Conservation (phyloP, 2,329 filamentous ascomycete species). For the Thermoascus crustaceus region DNA sequence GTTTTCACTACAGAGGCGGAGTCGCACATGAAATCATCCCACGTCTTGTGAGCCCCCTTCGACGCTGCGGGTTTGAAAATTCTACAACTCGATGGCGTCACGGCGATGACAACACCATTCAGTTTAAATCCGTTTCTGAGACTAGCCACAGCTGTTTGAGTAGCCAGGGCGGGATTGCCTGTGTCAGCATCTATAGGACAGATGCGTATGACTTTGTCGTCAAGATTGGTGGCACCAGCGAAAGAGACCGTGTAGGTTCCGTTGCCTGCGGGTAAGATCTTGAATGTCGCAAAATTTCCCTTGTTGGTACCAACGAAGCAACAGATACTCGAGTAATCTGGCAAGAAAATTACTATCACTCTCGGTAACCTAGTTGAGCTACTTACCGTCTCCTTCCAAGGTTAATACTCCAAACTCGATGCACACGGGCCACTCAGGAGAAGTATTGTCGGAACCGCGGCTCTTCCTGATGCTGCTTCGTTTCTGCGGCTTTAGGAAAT, state of each 20-base stretch:
- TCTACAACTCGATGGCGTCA: slow-evolving; percentile 65
- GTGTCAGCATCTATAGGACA: slow-evolving; percentile 71
- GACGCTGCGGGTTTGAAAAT: slow-evolving; percentile 77
- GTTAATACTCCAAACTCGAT: slow-evolving; percentile 93
- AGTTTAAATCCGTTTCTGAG: slow-evolving; percentile 67
- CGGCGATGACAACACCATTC: slow-evolving; percentile 72
- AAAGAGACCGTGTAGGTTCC: slow-evolving; percentile 65
- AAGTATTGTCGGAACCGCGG: slow-evolving; percentile 40
- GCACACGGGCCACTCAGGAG: slow-evolving; percentile 65
- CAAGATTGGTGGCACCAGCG: slow-evolving; percentile 58
- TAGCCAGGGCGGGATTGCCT: slow-evolving; percentile 68
- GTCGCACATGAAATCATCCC: slow-evolving; percentile 76
- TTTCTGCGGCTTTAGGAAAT: slow-evolving; percentile 70
- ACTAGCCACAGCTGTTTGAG: slow-evolving; percentile 64
- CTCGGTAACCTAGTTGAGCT: background rate
- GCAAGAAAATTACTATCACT: slow-evolving; percentile 6
- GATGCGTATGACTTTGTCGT: slow-evolving; percentile 65
- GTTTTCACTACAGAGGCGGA: slow-evolving; percentile 68
- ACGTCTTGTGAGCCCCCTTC: slow-evolving; percentile 88
- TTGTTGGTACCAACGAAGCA: slow-evolving; percentile 84
- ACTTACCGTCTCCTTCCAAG: slow-evolving; percentile 68
- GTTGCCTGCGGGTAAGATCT: slow-evolving; percentile 65
- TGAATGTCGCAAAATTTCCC: slow-evolving; percentile 82
- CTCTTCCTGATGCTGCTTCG: slow-evolving; percentile 60
- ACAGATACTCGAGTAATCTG: slow-evolving; percentile 82